These are phyloP conservation scores for Fusarium globosum DNA, from an alignment of 2,329 filamentous ascomycete species.

Conservation along the genomic window DNA sequence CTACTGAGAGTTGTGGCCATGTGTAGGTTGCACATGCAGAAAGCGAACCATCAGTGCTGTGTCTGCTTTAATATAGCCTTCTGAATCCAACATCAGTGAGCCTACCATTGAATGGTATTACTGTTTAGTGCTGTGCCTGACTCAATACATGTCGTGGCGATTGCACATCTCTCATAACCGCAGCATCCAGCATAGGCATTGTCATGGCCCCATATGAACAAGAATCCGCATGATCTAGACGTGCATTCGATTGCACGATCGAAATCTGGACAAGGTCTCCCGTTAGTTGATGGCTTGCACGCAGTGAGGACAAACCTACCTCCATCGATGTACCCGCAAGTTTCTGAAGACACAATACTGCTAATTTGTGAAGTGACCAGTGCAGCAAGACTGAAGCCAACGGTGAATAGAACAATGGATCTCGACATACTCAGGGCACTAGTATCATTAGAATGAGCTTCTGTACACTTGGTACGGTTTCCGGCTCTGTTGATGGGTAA, in stretches of 20 bases:
- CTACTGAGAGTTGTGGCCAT: constrained; percentile 1
- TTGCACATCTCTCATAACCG: background rate
- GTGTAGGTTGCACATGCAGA: constrained; percentile 31
- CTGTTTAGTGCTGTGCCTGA: constrained; percentile 10
- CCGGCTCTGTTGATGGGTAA: background rate
- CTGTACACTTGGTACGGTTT: background rate
- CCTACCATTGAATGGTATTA: constrained; percentile 12
- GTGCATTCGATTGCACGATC: background rate
- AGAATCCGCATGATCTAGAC: background rate
- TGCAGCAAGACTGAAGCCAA: background rate
- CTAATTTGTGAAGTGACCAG: background rate
- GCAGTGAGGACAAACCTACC: background rate
- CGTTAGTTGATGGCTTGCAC: background rate
- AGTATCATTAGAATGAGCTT: background rate
- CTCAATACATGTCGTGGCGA: constrained; percentile 22
- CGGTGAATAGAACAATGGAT: background rate
- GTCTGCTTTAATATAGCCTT: background rate
- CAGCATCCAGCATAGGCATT: constrained; percentile 19
- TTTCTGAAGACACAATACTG: background rate
- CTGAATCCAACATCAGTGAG: too few species aligned
- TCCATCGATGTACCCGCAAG: constrained; percentile 13
- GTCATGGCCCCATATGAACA: background rate
- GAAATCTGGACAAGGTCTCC: background rate
- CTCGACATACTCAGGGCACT: background rate
- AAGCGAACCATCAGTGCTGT: constrained; percentile 2